Conservation (phyloP, 257 asterid species). For the Penstemon newberryi region DNA sequence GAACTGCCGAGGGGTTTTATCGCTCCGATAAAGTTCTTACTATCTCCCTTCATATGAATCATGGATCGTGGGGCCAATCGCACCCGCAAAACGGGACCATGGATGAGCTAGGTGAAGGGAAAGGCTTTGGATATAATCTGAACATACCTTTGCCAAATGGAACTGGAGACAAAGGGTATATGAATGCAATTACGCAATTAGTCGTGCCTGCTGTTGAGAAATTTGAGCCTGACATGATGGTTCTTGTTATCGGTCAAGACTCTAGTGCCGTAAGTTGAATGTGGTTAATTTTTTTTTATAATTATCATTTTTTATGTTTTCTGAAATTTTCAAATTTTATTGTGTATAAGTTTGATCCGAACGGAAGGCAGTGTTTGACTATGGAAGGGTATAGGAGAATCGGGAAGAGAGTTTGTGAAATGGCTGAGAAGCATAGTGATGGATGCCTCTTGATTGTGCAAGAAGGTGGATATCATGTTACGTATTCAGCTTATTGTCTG, state of each 20-base stretch:
- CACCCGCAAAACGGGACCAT: slow-evolving; percentile 81
- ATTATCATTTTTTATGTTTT: background rate
- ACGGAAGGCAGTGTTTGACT: slow-evolving; percentile 94
- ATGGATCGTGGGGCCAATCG: slow-evolving; percentile 97
- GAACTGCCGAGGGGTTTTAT: slow-evolving; percentile 90
- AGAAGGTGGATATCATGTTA: slow-evolving; percentile 95
- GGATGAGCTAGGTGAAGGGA: slow-evolving; percentile 81
- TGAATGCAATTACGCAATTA: slow-evolving; percentile 53
- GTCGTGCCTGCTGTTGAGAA: slow-evolving; percentile 66
- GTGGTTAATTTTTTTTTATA: background rate
- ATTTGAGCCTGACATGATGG: slow-evolving; percentile 70
- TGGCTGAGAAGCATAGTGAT: slow-evolving; percentile 56
- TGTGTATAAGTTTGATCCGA: slow-evolving; percentile 79
- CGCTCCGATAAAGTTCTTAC: slow-evolving; percentile 68
- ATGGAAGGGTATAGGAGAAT: slow-evolving; percentile 83
- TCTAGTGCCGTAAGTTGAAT: slow-evolving; percentile 81
- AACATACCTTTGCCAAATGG: slow-evolving; percentile 93
- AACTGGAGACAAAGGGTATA: slow-evolving; percentile 78
- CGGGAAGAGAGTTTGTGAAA: slow-evolving; percentile 54
- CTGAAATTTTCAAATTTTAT: background rate
- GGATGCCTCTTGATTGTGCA: slow-evolving; percentile 80
- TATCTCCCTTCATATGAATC: slow-evolving; percentile 90
- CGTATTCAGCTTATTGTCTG: slow-evolving; percentile 86
- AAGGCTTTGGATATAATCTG: slow-evolving; percentile 81
- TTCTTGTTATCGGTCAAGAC: slow-evolving; percentile 88